Evolutionary conservation across 2,329 filamentous ascomycete species (phyloP).

Genomic region (Aureobasidium sp.): DNA sequence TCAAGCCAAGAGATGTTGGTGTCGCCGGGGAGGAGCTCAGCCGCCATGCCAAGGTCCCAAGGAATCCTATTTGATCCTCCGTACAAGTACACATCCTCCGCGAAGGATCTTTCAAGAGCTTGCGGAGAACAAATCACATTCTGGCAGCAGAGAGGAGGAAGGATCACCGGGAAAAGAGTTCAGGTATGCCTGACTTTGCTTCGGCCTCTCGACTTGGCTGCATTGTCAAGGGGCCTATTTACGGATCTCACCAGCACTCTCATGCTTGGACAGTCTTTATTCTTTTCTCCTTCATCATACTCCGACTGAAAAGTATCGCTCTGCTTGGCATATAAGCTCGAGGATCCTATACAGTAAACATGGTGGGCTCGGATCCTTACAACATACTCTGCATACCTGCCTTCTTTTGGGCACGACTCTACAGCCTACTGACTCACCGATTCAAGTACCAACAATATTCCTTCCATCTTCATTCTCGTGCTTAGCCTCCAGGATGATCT

Average conservation of each 20-base stretch:
- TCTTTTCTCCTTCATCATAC: too few species aligned
- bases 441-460: neutral
- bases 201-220: neutral
- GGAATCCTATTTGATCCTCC: neutral
- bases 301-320: neutral
- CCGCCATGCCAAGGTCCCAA: neutral
- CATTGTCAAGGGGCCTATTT: neutral
- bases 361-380: neutral
- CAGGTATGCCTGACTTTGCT: neutral
- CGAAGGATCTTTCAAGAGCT: neutral
- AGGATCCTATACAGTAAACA: neutral
- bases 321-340: neutral
- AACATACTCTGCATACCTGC: neutral
- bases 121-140: neutral
- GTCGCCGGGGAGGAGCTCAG: neutral
- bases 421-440: neutral
- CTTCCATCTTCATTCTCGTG: neutral
- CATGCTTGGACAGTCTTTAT: neutral
- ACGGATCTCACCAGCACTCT: neutral
- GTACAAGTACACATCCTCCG: neutral
- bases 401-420: neutral
- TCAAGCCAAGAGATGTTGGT: neutral
- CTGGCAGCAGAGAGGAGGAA: neutral
- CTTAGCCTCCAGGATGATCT: neutral
- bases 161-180: neutral